Percentiles rank a stretch among this genome's conserved stretches.
phyloP scores from a whole-genome alignment of 495 filamentous ascomycete genomes.

The Elasticomyces elasticus region DNA sequence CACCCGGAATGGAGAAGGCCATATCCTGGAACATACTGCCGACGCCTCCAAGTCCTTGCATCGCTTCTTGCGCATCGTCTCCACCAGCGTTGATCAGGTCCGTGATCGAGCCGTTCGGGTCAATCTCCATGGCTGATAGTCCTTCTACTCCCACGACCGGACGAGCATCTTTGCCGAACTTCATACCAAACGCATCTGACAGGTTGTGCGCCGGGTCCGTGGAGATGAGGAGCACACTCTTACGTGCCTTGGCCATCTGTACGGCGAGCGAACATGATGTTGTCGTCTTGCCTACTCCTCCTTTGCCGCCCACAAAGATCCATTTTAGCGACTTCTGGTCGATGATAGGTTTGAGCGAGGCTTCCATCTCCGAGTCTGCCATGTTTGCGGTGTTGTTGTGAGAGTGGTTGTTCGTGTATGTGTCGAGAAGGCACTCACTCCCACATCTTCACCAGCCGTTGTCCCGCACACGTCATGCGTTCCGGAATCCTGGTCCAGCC shows the following conservation, averaged over 20 bases:
- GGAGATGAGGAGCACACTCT: conserved; percentile 92
- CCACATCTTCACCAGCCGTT: neutral
- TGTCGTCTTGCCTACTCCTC: conserved; percentile 98
- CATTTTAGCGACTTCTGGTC: conserved; percentile 90
- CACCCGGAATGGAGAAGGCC: conserved; percentile 78
- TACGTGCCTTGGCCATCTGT: conserved; percentile 91
- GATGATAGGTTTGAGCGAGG: conserved; percentile 86
- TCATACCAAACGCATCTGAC: conserved; percentile 94
- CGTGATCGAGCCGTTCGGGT: conserved; percentile 96
- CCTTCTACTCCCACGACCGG: conserved; percentile 87
- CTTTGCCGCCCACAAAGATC: conserved; percentile 99
- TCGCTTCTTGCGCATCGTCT: conserved; percentile 58
- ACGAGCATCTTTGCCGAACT: conserved; percentile 97
- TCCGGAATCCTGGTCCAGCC: neutral
- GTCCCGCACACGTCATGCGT: conserved; percentile 1
- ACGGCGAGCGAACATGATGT: conserved; percentile 97
- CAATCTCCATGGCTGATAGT: conserved; percentile 98
- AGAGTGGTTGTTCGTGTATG: neutral
- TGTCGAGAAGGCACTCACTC: neutral
- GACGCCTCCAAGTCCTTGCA: conserved; percentile 53
- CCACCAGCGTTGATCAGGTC: conserved; percentile 77
- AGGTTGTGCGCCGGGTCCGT: conserved; percentile 98
- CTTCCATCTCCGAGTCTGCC: conserved; percentile 51
- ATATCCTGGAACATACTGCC: conserved; percentile 68
- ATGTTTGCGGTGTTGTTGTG: conserved; percentile 1